Base-by-base conservation (phyloP, 306 rosid genomes). In the Dalbergia cultrata region DNA sequence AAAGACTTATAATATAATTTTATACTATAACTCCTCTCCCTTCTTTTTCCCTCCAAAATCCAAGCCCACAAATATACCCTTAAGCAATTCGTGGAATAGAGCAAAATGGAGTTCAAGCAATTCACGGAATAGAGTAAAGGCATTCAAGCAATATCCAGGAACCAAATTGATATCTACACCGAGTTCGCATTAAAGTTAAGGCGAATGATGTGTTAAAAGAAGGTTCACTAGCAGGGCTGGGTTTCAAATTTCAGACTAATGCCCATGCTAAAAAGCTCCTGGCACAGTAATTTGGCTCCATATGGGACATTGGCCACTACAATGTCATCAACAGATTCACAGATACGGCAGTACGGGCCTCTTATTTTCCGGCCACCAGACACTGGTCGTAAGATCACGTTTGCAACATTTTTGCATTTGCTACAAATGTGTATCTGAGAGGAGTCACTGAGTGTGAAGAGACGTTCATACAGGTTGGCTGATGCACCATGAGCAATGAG, bases 251-350 rank as follows among this genome's bases (percentile, higher is more conserved):
- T 92, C 12, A 96, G 89, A 75, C 58, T 88, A 13, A 96, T 96
- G n/a, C 98, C 99, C 99, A 93, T 93, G 91, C 97, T 90, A 78
- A 96, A 96, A 6, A 96, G 98, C 90, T 96, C 99, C 84, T 93
- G 99, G 84, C 87, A 82, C 88, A 96, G 35, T 14, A 93, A 67
- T 75, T 96, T 96, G 12, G 98, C 98, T 53, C 99, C 99, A 72
- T 93, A 93, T 0, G 99, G 99, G 31, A 96, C 97, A 74, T 78
- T 83, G 41, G 89, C 98, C 82, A 81, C 85, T 5, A 92, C 91
- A 4, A 96, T 92, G 71, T 93, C 93, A 21, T 96, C 99, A 0
- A 77, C 91, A 3, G 99, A 89, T 37, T 88, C 85, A 63, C 99
- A 96, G 50, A 82, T 57, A 50, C 92, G 92, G 85, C 99, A 96